phyloP scores from a whole-genome alignment of 176 grass and related monocot species.

The Urochloa ruziziensis region DNA sequence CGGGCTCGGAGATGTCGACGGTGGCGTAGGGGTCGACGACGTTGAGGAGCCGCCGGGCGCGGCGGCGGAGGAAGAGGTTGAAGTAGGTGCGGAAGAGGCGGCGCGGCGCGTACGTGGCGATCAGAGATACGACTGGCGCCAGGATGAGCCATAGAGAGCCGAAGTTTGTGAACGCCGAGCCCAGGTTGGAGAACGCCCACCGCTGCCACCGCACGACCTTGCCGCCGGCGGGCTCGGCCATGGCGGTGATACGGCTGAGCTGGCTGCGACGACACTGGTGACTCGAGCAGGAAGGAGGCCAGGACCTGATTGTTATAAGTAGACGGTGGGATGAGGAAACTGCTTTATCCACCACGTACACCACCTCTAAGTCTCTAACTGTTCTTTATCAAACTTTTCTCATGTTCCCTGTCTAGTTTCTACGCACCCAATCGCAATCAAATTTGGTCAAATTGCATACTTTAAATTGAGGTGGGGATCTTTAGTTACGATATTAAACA shows the following conservation, averaged over 20 bases:
- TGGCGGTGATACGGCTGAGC: not conserved
- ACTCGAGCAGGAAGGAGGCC: too few relatives aligned
- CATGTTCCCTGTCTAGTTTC: too few relatives aligned
- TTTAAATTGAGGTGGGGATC: too few relatives aligned
- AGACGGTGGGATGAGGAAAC: not conserved
- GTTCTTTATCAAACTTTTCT: too few relatives aligned
- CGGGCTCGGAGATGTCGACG: not conserved
- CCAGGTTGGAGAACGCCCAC: not conserved
- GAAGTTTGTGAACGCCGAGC: not conserved
- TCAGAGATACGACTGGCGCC: not conserved
- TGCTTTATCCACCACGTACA: too few relatives aligned
- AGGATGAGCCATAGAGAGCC: not conserved
- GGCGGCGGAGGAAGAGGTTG: not conserved
- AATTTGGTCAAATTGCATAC: too few relatives aligned
- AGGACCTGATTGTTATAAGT: too few relatives aligned
- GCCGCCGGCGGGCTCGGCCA: not conserved
- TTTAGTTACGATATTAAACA: too few relatives aligned
- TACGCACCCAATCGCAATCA: too few relatives aligned
- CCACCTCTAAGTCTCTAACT: too few relatives aligned
- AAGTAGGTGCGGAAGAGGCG: constrained; percentile 23
- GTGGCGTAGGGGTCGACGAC: constrained; percentile 7
- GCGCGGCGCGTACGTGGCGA: not conserved
- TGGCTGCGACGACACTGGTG: too few relatives aligned
- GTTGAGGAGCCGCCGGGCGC: not conserved
- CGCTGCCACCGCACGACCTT: not conserved